A percentile compares a stretch with the other conserved stretches of the same genome.
phyloP scores from a whole-genome alignment of 257 asterid species.

The Solanum lycopersicoides region DNA sequence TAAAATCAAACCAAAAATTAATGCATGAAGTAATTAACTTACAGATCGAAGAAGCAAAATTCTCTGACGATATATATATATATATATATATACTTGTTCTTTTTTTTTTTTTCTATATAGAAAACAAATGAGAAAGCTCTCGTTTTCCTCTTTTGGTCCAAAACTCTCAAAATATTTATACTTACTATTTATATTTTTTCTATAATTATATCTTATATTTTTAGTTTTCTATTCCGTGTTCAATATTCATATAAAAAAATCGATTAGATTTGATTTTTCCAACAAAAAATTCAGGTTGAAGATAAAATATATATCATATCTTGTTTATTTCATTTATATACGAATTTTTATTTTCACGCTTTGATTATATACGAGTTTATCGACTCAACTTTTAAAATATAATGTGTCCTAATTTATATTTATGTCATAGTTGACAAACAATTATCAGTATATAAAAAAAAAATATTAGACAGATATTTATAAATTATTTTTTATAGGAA shows the following conservation, averaged over 20 bases:
- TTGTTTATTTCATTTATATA: not conserved
- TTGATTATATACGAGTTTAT: rapidly evolving
- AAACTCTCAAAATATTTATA: not conserved
- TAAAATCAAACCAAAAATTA: not conserved
- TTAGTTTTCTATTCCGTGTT: not conserved
- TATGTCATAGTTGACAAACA: not conserved
- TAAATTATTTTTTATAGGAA: too few relatives aligned
- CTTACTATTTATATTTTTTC: not conserved
- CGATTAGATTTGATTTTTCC: rapidly evolving
- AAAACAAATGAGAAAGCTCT: not conserved
- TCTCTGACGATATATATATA: not conserved
- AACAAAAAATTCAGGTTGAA: rapidly evolving
- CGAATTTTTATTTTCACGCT: rapidly evolving
- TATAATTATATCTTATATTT: not conserved
- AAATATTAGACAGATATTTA: not conserved
- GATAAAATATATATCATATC: not conserved
- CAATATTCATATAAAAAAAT: not conserved
- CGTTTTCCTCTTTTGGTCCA: not conserved
- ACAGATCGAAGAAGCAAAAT: not conserved
- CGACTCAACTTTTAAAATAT: not conserved
- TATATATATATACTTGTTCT: not conserved
- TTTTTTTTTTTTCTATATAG: not conserved
- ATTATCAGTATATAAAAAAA: too few relatives aligned
- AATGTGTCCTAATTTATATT: not conserved
- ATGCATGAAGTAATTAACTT: not conserved